Evolutionary conservation across 2,329 filamentous ascomycete genomes (phyloP), one percentile per base, ranked within the genome.

Genomic region (Blumeriella jaapii): DNA sequence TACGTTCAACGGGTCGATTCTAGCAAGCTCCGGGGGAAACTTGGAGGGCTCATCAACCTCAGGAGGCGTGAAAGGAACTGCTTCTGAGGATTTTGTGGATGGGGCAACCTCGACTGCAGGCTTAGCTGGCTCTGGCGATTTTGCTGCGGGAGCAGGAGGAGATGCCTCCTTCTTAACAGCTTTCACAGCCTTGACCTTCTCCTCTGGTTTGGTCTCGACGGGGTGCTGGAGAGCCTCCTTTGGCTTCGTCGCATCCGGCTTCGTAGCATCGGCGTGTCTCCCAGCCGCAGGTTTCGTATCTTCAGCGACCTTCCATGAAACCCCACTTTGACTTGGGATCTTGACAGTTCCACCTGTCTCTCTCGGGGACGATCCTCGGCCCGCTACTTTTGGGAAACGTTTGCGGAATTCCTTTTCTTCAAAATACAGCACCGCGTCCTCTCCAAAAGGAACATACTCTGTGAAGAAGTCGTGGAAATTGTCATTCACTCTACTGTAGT

Each of bases 391-490:
- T 6, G 74, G 76, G 65, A 94, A 95, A 39, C 83, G 78, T 61
- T 81, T 86, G 56, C 81, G 76, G 65, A 94, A 95, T 54, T 95
- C 86, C 48, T 81, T 74, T 63, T 98, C 91, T 62, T 98, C 91
- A 34, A 98, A 78, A 63, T 93, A 96, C 16, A 93, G 74, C 29
- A 98, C 89, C 12, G 82, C 82, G 57, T 94, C 84, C 63, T 98
- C 91, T 53, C 87, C 91, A 49, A 82, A 94, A 14, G 91, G 91
- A 12, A 98, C 64, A 59, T 89, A 98, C 63, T 95, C 87, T 52
- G 87, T 96, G 64, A 98, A 98, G 67, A 95, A 91, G 61, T 98
- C 91, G 63, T 98, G 89, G 71, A 96, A 98, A 63, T 85, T 94
- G 67, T 98, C 91, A 55, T 81, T 93, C 60, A 91, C 71, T 46